Base-by-base conservation (phyloP, 352 stramenopile species). In the Elongisporangium senticosum region DNA sequence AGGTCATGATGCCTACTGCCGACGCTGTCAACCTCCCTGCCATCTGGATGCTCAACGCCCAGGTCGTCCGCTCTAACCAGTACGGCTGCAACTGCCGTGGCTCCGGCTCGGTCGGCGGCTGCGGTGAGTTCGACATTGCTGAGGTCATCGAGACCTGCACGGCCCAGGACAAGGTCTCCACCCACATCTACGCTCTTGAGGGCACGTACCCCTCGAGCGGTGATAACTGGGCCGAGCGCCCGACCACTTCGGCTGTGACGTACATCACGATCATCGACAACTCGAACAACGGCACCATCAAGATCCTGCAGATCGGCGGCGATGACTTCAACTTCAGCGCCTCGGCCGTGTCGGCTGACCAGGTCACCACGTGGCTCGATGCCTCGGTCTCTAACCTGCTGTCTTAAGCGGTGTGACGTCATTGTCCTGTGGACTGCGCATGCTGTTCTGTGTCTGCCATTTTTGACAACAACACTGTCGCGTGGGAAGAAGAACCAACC, bases 41-140 rank as follows among this genome's bases (percentile, higher is more conserved):
- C 8, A 86, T 90, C 58, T 90, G 81, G 81, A 84, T 89, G 68
- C 71, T 90, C 17, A 89, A 89, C 62, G 77, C 78, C 14, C 81
- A 89, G 69, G 71, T 88, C 13, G 53, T 91, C 1, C 78, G 75
- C 50, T 72, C 75, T 5, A 79, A 72, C 64, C 81, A 90, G 67
- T 90, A 90, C 62, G 67, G 72, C 47, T 89, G 81, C 73, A 90
- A 89, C 65, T 91, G 81, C 72, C 81, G 81, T 51, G 73, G 76
- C 51, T 72, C 67, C 10, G 77, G 77, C 0, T 58, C 63, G 3
- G 65, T 69, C 14, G 81, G 81, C 49, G 81, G 79, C 61, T 91
- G 81, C 51, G 81, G 81, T 54, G 81, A 91, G 48, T 72, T 90
- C 19, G 80, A 88, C 55, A 75, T 88, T 20, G 80, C 80, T 39